phyloP scores from a whole-genome alignment of 1,284 basidiomycete species.

The Ganoderma lingzhi region DNA sequence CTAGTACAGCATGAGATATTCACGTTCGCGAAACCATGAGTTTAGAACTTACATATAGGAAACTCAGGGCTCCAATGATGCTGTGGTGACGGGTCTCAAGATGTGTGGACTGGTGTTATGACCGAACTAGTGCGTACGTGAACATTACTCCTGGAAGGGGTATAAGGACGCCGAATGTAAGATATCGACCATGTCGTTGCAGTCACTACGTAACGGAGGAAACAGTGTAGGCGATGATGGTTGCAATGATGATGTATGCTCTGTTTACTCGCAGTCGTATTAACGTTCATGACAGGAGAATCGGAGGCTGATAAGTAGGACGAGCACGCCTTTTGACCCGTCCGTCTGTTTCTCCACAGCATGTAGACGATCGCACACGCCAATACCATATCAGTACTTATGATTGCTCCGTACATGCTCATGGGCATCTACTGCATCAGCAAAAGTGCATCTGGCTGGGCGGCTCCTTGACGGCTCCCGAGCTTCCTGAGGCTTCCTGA shows the following conservation, averaged over 20 bases:
- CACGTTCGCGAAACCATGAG: not conserved
- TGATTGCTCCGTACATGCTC: not conserved
- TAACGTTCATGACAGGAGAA: not conserved
- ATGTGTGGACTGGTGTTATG: not conserved
- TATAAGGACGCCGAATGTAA: not conserved
- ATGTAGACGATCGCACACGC: not conserved
- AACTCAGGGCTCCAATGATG: not conserved
- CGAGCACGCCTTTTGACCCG: not conserved
- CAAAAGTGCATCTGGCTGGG: too few species aligned
- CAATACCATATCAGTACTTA: not conserved
- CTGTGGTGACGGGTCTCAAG: not conserved
- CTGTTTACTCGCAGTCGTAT: not conserved
- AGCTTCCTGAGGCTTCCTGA: too few species aligned
- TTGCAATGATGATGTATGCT: not conserved
- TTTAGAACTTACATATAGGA: not conserved
- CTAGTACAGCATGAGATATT: not conserved
- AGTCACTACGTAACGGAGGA: not conserved
- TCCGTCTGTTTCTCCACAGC: not conserved
- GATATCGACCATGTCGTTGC: not conserved
- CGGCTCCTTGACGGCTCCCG: too few species aligned
- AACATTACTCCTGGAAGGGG: not conserved
- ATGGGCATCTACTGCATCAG: not conserved
- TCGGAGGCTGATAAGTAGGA: not conserved
- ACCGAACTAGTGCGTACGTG: not conserved
- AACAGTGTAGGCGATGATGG: not conserved